A percentile compares a stretch with the other conserved stretches of the same genome.
Conservation (phyloP, 2,329 filamentous ascomycete species). For the Hypomyces rosellus region DNA sequence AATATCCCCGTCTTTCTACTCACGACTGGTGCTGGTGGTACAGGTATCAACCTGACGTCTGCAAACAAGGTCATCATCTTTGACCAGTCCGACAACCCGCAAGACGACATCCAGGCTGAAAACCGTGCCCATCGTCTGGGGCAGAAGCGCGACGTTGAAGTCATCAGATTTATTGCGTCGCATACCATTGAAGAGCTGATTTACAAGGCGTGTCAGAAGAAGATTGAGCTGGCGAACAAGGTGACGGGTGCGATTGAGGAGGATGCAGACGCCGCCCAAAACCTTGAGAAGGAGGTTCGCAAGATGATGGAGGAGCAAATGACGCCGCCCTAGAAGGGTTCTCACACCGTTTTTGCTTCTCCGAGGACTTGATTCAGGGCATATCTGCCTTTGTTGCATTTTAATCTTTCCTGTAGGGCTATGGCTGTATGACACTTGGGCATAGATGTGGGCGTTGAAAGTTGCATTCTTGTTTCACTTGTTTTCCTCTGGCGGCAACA, state of each 20-base stretch:
- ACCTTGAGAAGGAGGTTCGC: conserved; percentile 38
- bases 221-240: conserved; percentile 74
- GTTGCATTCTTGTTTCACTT: not conserved
- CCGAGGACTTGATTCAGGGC: too few relatives aligned
- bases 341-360: conserved; percentile 5
- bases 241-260: conserved; percentile 39
- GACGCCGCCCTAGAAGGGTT: conserved; percentile 31
- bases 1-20: conserved; percentile 86
- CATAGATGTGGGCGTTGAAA: not conserved
- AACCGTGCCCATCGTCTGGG: conserved; percentile 94
- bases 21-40: conserved; percentile 90
- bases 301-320: conserved; percentile 36
- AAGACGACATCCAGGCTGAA: conserved; percentile 97
- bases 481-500: not conserved
- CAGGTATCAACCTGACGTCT: conserved; percentile 89
- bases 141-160: conserved; percentile 83
- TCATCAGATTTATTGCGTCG: conserved; percentile 74
- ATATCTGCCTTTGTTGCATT: too few relatives aligned
- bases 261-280: conserved; percentile 25
- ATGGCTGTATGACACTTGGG: conserved; percentile 1
- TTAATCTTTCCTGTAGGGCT: not conserved
- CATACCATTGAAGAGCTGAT: conserved; percentile 91
- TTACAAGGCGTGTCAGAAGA: conserved; percentile 83
- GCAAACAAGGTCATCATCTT: conserved; percentile 98
- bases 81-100: conserved; percentile 94